phyloP scores from a whole-genome alignment of 208 protist genomes.

The Angomonas deanei region DNA sequence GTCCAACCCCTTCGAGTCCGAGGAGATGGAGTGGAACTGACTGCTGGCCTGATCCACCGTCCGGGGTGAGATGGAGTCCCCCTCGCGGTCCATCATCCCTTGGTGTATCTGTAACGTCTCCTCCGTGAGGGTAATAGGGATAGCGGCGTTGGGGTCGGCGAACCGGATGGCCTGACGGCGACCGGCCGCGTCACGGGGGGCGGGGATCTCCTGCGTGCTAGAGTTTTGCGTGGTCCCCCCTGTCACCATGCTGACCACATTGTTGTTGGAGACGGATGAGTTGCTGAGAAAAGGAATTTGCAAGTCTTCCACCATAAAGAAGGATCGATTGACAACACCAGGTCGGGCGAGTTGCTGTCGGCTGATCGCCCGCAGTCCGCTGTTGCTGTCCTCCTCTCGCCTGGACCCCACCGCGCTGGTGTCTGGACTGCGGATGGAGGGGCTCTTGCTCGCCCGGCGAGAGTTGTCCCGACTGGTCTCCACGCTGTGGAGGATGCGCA shows the following conservation, averaged over 20 bases:
- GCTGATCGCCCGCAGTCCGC: constrained; percentile 4
- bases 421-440: constrained; percentile 4
- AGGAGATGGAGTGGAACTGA: background rate
- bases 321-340: constrained; percentile 36
- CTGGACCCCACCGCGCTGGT: background rate
- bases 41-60: background rate
- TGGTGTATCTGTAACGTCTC: constrained; percentile 4
- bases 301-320: constrained; percentile 46
- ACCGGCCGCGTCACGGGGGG: background rate
- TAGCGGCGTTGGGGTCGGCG: background rate
- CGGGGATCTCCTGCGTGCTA: background rate
- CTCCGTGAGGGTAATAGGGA: constrained; percentile 1
- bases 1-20: background rate
- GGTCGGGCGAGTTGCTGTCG: constrained; percentile 11
- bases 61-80: background rate
- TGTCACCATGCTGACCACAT: background rate
- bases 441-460: background rate
- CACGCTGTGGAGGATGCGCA: background rate
- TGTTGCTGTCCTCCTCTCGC: background rate
- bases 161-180: constrained; percentile 1
- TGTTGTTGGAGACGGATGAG: background rate
- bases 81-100: background rate
- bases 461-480: background rate
- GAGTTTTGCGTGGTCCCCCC: background rate
- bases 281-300: constrained; percentile 5